phyloP scores from a whole-genome alignment of 1,284 basidiomycete species.

The Fomitopsis pinicola region DNA sequence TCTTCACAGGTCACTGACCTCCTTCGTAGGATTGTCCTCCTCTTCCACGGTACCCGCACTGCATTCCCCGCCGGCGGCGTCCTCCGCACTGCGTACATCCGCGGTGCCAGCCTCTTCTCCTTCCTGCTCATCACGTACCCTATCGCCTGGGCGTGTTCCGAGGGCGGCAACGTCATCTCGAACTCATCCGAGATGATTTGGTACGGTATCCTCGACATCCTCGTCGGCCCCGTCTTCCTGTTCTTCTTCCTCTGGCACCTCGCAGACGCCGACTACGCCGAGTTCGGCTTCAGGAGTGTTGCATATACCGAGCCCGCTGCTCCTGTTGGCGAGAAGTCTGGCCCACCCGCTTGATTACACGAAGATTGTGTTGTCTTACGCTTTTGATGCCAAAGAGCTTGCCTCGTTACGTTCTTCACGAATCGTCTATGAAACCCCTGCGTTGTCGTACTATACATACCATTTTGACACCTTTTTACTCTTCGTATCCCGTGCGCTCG shows the following conservation, averaged over 20 bases:
- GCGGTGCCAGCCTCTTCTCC: constrained; percentile 38
- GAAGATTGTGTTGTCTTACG: background rate
- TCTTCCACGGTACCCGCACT: constrained; percentile 26
- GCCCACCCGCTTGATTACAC: background rate
- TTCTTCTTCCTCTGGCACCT: constrained; percentile 29
- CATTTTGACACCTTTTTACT: background rate
- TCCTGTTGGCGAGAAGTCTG: background rate
- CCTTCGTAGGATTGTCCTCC: constrained; percentile 25
- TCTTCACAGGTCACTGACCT: background rate
- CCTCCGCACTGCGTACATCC: constrained; percentile 38
- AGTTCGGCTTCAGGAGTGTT: constrained; percentile 25
- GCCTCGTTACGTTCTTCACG: background rate
- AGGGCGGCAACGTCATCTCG: constrained; percentile 44
- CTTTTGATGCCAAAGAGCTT: background rate
- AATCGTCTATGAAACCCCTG: background rate
- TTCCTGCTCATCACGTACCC: constrained; percentile 52
- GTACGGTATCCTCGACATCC: constrained; percentile 58
- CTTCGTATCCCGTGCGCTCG: background rate
- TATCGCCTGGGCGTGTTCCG: constrained; percentile 42
- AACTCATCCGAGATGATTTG: constrained; percentile 45
- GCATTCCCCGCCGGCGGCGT: constrained; percentile 32
- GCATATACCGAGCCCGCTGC: constrained; percentile 19
- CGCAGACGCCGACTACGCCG: constrained; percentile 22
- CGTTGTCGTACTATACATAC: background rate
- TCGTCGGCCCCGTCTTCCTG: constrained; percentile 51